Evolutionary conservation across 1,284 basidiomycete genomes (phyloP).

Genomic region (Golubevia sp.): DNA sequence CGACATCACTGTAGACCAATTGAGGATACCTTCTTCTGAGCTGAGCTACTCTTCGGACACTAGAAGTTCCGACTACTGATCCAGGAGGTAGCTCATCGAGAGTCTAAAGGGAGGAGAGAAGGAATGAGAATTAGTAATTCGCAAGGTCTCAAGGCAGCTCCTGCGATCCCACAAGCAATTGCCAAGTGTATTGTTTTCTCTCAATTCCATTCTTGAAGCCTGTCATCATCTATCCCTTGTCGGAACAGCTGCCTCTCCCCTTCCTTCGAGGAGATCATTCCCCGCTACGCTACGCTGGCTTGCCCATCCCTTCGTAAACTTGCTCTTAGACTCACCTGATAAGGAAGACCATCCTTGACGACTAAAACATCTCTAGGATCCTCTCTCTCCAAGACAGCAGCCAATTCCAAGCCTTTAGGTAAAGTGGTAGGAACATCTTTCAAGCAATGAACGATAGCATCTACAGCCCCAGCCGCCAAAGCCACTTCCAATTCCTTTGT

Average conservation of each 20-base stretch:
- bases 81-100: conserved; percentile 86
- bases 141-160: no score
- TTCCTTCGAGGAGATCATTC: no score
- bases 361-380: conserved; percentile 88
- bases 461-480: conserved; percentile 74
- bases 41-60: conserved; percentile 89
- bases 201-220: no score
- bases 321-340: conserved; percentile 55
- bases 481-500: conserved; percentile 91
- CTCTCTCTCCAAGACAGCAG: conserved; percentile 83
- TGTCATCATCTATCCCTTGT: no score
- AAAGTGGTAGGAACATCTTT: conserved; percentile 93
- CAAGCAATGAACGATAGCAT: conserved; percentile 89
- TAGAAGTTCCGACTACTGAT: conserved; percentile 90
- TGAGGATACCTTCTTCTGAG: conserved; percentile 78
- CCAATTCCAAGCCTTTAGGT: conserved; percentile 82
- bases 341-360: conserved; percentile 76
- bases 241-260: no score
- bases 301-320: no score
- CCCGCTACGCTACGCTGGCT: no score
- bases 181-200: no score
- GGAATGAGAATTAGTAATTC: no score
- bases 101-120: conserved; percentile 62
- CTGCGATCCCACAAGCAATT: no score
- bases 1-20: conserved; percentile 85